Base-by-base conservation (phyloP, 73 alveolate genomes). In the Paramecium sonneborni region DNA sequence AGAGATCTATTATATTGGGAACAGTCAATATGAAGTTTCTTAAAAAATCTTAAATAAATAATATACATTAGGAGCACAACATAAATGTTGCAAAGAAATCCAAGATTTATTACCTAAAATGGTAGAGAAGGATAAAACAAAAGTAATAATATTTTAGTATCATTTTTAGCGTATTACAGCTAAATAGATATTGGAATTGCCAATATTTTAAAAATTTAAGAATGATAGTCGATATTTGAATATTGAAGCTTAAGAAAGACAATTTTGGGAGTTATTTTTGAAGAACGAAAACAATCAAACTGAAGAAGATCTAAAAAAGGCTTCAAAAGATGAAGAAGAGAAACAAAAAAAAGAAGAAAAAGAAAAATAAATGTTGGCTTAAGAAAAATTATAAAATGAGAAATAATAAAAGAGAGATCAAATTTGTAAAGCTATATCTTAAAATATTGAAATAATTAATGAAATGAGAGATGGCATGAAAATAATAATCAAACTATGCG, bases 21-120 rank as follows among this genome's bases (percentile, higher is more conserved):
- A 41, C 18, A 69, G 91, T 44, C 52, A 88, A 72, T 88, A 88
- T 70, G 94, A 88, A 88, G 94, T 88, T 15, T 69, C 94, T 11
- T 30, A 88, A 48, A 88, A 88, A 26, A 88, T 88, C 32, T 43
- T 76, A 38, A 88, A 72, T 32, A 82, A 44, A 24, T 55, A 56
- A 20, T 88, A 88, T 18, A 48, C 44, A 23, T 37, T 88, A 28
- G 82, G 69, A n/a, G 34, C 85, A 9, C 24, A 55, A 37, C 56
- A 88, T 43, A 32, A 43, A 30, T 44, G 52, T 24, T 23, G 85
- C 0, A 58, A 76, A 6, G 79, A 68, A 32, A 41, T 82, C 1
- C 41, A 55, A 30, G 94, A 88, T 70, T 37, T 88, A 30, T 82
- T 88, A n/a, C 76, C 76, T 8, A 88, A 76, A 70, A 69, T 76